Evolutionary conservation across 2,329 filamentous ascomycete genomes (phyloP).

Genomic region (Chaetomiaceae sp.): DNA sequence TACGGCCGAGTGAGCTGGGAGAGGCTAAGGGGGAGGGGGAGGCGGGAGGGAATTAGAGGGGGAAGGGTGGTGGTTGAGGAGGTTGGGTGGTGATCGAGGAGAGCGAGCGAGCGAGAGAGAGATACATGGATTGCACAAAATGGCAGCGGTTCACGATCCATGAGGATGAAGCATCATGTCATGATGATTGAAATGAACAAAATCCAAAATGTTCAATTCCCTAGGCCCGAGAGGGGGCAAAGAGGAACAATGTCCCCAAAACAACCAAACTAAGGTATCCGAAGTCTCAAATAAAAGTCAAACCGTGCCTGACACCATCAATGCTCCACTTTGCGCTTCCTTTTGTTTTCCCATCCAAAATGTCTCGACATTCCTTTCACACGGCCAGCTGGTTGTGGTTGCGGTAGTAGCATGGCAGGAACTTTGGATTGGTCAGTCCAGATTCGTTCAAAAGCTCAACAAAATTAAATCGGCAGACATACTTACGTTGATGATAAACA

Average conservation of each 20-base stretch:
- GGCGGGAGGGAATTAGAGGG: constrained; percentile 3
- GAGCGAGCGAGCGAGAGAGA: neutral
- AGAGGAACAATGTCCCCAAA: no score
- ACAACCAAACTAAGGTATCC: constrained; percentile 8
- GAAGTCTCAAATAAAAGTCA: no score
- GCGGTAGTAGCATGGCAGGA: constrained; percentile 55
- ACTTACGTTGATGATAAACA: constrained; percentile 97
- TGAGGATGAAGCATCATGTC: neutral
- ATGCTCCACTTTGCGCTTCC: constrained; percentile 5
- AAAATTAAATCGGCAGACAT: neutral
- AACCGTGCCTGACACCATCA: constrained; percentile 4
- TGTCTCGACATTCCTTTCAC: constrained; percentile 28
- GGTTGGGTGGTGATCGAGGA: neutral
- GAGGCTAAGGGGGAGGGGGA: neutral
- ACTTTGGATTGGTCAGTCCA: constrained; percentile 39
- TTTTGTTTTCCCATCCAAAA: constrained; percentile 10
- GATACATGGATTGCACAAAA: neutral
- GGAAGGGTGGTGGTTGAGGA: neutral
- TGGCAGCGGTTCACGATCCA: neutral
- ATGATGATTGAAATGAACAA: neutral
- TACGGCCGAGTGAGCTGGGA: constrained; percentile 24
- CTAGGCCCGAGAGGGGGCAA: no score
- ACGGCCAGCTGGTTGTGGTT: constrained; percentile 55
- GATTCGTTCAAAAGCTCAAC: neutral
- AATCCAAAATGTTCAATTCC: constrained; percentile 1